Percentiles rank a stretch among this genome's conserved stretches.
phyloP scores from a whole-genome alignment of 352 stramenopile genomes.

The Globisporangium barbulae region DNA sequence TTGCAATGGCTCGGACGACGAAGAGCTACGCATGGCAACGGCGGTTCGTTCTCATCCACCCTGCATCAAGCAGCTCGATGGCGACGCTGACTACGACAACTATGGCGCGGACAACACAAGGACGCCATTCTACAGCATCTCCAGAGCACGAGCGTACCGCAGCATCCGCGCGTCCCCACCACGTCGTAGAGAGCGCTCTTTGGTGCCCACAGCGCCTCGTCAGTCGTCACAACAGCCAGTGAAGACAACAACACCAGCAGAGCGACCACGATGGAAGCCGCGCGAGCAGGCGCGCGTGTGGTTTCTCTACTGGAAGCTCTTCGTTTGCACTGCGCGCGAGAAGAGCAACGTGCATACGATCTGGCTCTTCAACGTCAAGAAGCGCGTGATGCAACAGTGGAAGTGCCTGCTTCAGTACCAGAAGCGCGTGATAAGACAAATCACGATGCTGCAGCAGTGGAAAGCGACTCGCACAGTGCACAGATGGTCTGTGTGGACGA shows the following conservation, averaged over 20 bases:
- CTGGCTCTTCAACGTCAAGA: slow-evolving; percentile 22
- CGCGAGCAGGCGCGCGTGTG: slow-evolving; percentile 10
- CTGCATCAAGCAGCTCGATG: background rate
- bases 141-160: background rate
- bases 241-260: background rate
- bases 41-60: background rate
- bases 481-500: slow-evolving; percentile 10
- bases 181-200: background rate
- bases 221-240: background rate
- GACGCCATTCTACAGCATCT: background rate
- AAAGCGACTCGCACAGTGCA: background rate
- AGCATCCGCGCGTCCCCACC: background rate
- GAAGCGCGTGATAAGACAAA: slow-evolving; percentile 9
- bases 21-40: background rate
- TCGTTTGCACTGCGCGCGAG: slow-evolving; percentile 17
- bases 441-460: slow-evolving; percentile 9
- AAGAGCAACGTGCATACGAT: slow-evolving; percentile 13
- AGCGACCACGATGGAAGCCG: background rate
- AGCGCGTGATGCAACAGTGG: slow-evolving; percentile 21
- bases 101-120: background rate
- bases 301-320: slow-evolving; percentile 34
- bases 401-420: slow-evolving; percentile 7
- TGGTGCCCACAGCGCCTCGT: background rate
- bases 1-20: background rate
- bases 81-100: background rate